A percentile compares a stretch with the other conserved stretches of the same genome.
Conservation (phyloP, 2,329 filamentous ascomycete species). For the Sporothrix pallida region DNA sequence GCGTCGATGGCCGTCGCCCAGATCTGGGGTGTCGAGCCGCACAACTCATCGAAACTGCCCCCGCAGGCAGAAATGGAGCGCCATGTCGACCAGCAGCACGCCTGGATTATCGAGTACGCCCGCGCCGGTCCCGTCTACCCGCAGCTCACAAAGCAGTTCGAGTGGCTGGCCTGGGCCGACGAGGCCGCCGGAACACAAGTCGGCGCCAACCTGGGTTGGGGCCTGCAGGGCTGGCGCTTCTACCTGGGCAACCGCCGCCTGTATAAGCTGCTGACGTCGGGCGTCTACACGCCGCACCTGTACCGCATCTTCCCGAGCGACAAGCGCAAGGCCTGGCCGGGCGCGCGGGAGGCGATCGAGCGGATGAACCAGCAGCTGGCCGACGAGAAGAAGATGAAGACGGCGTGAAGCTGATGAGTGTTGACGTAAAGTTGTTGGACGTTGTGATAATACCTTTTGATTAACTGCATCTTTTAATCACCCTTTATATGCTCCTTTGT, state of each 20-base stretch:
- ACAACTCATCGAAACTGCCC: neutral
- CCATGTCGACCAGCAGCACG: slow-evolving; percentile 46
- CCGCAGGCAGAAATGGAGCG: neutral
- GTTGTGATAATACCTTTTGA: neutral
- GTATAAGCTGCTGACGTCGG: slow-evolving; percentile 48
- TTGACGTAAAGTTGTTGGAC: neutral
- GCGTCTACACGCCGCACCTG: slow-evolving; percentile 50
- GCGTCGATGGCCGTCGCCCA: slow-evolving; percentile 53
- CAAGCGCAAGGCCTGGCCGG: slow-evolving; percentile 49
- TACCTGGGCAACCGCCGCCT: slow-evolving; percentile 49
- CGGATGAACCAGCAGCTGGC: slow-evolving; percentile 41
- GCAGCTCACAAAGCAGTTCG: slow-evolving; percentile 42
- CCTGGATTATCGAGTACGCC: slow-evolving; percentile 43
- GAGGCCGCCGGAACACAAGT: slow-evolving; percentile 51
- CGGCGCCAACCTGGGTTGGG: slow-evolving; percentile 50
- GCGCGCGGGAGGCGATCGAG: slow-evolving; percentile 47
- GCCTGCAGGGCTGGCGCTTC: slow-evolving; percentile 43
- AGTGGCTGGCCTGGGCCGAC: slow-evolving; percentile 51
- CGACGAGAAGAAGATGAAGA: neutral
- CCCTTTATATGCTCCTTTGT: neutral
- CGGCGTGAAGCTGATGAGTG: neutral
- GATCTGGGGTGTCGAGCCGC: slow-evolving; percentile 47
- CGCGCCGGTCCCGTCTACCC: slow-evolving; percentile 25
- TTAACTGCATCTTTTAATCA: neutral
- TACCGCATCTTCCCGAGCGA: slow-evolving; percentile 52